Evolutionary conservation across 768 basidiomycete species (phyloP), one percentile per base, ranked within the genome.

Genomic region (Phlebiopsis flavidoalba): DNA sequence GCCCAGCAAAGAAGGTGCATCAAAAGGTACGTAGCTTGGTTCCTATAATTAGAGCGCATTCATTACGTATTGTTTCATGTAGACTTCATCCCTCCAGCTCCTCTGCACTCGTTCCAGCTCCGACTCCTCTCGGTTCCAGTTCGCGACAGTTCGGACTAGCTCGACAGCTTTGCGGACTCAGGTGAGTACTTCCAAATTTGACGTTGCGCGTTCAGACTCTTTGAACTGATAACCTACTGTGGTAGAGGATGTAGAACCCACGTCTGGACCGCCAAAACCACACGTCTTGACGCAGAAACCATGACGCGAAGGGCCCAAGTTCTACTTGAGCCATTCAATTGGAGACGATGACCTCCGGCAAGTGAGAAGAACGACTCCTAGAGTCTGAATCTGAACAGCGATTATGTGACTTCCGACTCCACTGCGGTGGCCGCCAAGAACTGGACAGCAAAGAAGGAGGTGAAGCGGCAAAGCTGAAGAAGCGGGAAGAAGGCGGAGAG

Each of bases 21-120:
- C 57, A 3, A 43, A 57, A 12, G 36, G 61, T 62, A 19, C 47
- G 54, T 45, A 10, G n/a, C 43, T 50, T 19, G 55, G 17, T 15
- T n/a, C 56, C 26, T 40, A 2, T 15, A 5, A 37, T 36, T 36
- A 10, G 24, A 51, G 37, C 17, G 10, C 19, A 12, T 10, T 8
- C 11, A 3, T 43, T 12, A 43, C 10, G 26, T 37, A 12, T 19
- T 22, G n/a, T 11, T 37, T 40, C 24, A 14, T 5, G 19, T 36
- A 59, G 57, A n/a, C 61, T 19, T 63, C 43, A 37, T 64, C 65
- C n/a, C 11, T 60, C 58, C 59, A 62, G 57, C 50, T 62, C 59
- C 12, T 64, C 61, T 0, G 62, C n/a, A 64, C 31, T 66, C 65
- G n/a, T 17, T 43, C 40, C 10, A 43, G 40, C 40, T 43, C 40